phyloP scores from a whole-genome alignment of 2,329 filamentous ascomycete species.

The Fusarium aywerte region DNA sequence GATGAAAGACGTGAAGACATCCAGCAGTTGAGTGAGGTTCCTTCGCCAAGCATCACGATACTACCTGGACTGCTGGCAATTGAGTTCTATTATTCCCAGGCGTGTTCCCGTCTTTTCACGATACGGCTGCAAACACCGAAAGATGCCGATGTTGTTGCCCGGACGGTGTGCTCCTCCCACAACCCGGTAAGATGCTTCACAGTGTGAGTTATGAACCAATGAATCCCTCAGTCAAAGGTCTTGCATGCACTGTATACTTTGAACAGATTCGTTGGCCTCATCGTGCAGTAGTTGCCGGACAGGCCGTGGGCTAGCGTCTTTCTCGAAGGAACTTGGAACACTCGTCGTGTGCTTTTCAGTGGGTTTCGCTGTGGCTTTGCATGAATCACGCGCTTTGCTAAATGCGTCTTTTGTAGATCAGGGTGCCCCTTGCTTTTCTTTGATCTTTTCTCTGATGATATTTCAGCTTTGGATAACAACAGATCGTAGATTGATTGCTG shows the following conservation, averaged over 20 bases:
- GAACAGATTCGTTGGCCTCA: constrained; percentile 28
- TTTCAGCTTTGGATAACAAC: not conserved
- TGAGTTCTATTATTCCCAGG: constrained; percentile 21
- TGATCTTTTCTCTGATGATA: not conserved
- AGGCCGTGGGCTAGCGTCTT: constrained; percentile 40
- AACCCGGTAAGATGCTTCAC: constrained; percentile 24
- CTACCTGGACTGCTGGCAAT: not conserved
- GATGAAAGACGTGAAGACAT: not conserved
- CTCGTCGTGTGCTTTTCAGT: constrained; percentile 36
- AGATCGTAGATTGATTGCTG: constrained; percentile 13
- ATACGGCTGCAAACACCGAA: constrained; percentile 14
- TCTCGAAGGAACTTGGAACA: constrained; percentile 41
- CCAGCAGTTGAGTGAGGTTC: not conserved
- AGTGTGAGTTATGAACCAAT: constrained; percentile 26
- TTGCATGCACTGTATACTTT: constrained; percentile 39
- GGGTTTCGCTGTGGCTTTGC: constrained; percentile 13
- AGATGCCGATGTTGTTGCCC: constrained; percentile 3
- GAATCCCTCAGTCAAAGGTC: not conserved
- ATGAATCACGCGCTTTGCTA: constrained; percentile 25
- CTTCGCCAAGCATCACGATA: not conserved
- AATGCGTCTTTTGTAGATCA: constrained; percentile 11
- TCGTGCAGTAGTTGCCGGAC: constrained; percentile 47
- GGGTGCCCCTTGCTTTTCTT: not conserved
- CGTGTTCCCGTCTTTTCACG: constrained; percentile 12
- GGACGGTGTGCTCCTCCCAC: constrained; percentile 6